These are phyloP conservation scores for Tylopilus balloui DNA, from an alignment of 768 basidiomycete species.

Conservation along the genomic window DNA sequence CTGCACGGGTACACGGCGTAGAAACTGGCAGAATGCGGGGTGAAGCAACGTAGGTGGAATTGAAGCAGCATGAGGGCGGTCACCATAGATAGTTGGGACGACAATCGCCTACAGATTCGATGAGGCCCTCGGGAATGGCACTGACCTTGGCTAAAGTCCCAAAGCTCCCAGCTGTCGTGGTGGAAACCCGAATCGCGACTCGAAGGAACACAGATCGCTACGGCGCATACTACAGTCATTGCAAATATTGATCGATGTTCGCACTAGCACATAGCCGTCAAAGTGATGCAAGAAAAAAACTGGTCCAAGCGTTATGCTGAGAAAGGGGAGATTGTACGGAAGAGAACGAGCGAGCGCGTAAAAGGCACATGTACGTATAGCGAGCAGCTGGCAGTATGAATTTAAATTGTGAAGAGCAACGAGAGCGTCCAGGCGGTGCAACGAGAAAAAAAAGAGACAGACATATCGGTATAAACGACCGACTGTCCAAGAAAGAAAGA, in stretches of 20 bases:
- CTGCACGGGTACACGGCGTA: too few species aligned
- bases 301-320: constrained; percentile 7
- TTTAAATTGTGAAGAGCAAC: constrained; percentile 5
- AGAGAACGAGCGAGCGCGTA: background rate
- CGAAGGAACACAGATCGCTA: too few species aligned
- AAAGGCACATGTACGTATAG: background rate
- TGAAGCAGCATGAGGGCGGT: too few species aligned
- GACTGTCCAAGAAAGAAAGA: constrained; percentile 5
- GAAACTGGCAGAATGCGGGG: too few species aligned
- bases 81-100: too few species aligned
- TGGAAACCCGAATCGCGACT: too few species aligned
- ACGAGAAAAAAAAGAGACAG: background rate
- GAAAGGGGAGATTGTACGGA: background rate
- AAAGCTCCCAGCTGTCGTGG: too few species aligned
- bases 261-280: too few species aligned
- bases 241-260: background rate
- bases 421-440: constrained; percentile 20
- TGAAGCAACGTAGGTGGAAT: too few species aligned
- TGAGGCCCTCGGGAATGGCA: too few species aligned
- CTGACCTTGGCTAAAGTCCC: too few species aligned
- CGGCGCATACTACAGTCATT: background rate
- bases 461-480: background rate
- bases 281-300: background rate
- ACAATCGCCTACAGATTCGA: too few species aligned
- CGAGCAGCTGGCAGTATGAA: background rate